Conservation (phyloP, 2,329 filamentous ascomycete species). For the Colletotrichum cereale region DNA sequence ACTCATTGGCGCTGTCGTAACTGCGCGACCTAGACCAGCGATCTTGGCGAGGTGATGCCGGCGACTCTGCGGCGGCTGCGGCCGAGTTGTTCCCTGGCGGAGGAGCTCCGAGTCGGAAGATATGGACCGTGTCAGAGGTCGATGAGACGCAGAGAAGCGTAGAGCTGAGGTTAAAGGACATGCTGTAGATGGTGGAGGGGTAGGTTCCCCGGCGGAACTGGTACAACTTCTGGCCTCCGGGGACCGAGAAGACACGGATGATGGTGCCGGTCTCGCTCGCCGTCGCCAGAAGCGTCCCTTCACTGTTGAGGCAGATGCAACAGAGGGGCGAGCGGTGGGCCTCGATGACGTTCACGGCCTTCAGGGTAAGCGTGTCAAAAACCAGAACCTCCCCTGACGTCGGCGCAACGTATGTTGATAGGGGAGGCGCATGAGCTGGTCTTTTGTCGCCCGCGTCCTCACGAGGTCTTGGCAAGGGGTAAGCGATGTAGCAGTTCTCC, state of each 20-base stretch:
- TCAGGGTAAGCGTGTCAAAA: slow-evolving; percentile 89
- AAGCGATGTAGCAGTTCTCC: slow-evolving; percentile 95
- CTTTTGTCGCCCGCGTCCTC: slow-evolving; percentile 69
- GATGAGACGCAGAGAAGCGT: slow-evolving; percentile 96
- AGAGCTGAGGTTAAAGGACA: slow-evolving; percentile 97
- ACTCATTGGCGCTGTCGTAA: slow-evolving; percentile 68
- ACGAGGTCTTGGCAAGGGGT: slow-evolving; percentile 83
- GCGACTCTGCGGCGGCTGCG: slow-evolving; percentile 51
- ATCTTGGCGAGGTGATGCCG: slow-evolving; percentile 59
- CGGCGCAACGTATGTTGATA: slow-evolving; percentile 81
- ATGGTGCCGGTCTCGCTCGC: slow-evolving; percentile 98
- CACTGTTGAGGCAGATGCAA: slow-evolving; percentile 90
- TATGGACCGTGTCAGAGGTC: slow-evolving; percentile 94
- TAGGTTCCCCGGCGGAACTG: slow-evolving; percentile 97
- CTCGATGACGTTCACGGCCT: slow-evolving; percentile 95
- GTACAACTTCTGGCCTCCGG: slow-evolving; percentile 90
- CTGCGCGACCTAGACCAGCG: slow-evolving; percentile 67
- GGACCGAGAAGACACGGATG: slow-evolving; percentile 94
- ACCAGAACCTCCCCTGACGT: slow-evolving; percentile 94
- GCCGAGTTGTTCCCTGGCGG: slow-evolving; percentile 50
- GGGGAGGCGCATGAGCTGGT: slow-evolving; percentile 87
- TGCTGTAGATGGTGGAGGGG: slow-evolving; percentile 95
- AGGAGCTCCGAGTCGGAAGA: slow-evolving; percentile 82
- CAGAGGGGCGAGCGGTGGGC: slow-evolving; percentile 93
- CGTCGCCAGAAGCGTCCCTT: slow-evolving; percentile 91